Evolutionary conservation across 805 yeast species (phyloP), one percentile per base, ranked within the genome.

Genomic region (Pichia heedii): DNA sequence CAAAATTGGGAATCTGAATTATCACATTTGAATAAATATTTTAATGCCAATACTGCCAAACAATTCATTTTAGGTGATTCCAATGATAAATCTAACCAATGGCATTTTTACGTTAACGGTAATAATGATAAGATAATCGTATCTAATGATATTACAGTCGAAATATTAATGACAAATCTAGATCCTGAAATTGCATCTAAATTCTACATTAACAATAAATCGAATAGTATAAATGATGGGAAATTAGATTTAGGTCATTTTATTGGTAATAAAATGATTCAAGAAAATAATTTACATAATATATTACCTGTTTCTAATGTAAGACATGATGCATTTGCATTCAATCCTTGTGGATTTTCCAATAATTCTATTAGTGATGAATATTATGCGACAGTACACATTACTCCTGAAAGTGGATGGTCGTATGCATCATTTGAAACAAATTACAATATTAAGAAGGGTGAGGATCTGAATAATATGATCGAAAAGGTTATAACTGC

Each of bases 361-460:
- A 85, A 96, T 37, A 90, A 90, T 62, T 81, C 94, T 18, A 61
- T 83, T 37, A 69, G 76, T 37, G 74, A 70, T 35, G 71, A 74
- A 52, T 77, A 77, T 56, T 63, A 71, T 52, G 83, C 81, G 60
- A 90, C 97, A 9, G 69, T 89, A 46, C 97, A 93, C 60, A 84
- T 93, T 35, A 93, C 98, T 0, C 97, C 97, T 0, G 97, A 93
- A 60, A 60, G 70, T 20, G 95, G 90, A 32, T 90, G 94, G 87
- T 86, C 96, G 5, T 90, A 90, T 63, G 97, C 97, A 5, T 84
- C 95, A 10, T 93, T 93, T 62, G 97, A 93, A 61, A 79, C 96
- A 19, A 90, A 86, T 61, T 30, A 24, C 16, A 12, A 10, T 11
- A 38, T 38, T 9, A 21, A 19, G 5, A 12, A 20, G 9, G 22